Evolutionary conservation across 1,284 basidiomycete genomes (phyloP), one percentile per base, ranked within the genome.

Genomic region (Ustilago crameri): DNA sequence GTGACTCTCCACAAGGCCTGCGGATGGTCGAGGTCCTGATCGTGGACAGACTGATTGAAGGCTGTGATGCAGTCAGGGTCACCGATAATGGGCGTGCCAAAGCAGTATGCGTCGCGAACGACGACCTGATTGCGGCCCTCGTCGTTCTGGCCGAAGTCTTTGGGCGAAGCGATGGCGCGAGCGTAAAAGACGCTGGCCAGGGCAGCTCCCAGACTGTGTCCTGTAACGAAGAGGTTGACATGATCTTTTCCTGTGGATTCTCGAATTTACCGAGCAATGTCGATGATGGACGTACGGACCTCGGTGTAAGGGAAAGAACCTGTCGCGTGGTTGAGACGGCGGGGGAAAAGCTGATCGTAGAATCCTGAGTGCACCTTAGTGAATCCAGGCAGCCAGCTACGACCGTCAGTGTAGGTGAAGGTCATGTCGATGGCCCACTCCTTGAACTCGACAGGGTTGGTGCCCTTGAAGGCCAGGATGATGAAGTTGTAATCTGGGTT

Each of bases 341-440:
- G 62, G 41, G 63, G 67, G 47, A 75, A 75, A 50, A 75, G 34
- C 49, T 67, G 58, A n/a, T 63, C 62, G 57, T 64, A 75, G 51
- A 75, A 75, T 34, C 73, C 73, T 17, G 51, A 53, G 22, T 73
- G 73, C 14, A 63, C 61, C 48, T 69, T 72, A 41, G 56, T 54
- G 55, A 50, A 75, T 15, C 69, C 62, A 2, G 68, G 68, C 15
- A 75, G 47, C 70, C 68, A 75, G 26, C n/a, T 55, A 24, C 63
- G 61, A 18, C 63, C 66, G 30, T 70, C 67, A 9, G 57, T 60
- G 41, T 72, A 75, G 47, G 61, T 44, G 37, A 66, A 68, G 27
- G 79, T 82, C 26, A 84, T 76, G 53, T 84, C 84, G 35, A 80
- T 68, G 24, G 78, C 64, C 83, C 83, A 84, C 52, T 85, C 84